Base-by-base conservation (phyloP, 2,329 filamentous ascomycete genomes). In the Fusarium xyrophilum region DNA sequence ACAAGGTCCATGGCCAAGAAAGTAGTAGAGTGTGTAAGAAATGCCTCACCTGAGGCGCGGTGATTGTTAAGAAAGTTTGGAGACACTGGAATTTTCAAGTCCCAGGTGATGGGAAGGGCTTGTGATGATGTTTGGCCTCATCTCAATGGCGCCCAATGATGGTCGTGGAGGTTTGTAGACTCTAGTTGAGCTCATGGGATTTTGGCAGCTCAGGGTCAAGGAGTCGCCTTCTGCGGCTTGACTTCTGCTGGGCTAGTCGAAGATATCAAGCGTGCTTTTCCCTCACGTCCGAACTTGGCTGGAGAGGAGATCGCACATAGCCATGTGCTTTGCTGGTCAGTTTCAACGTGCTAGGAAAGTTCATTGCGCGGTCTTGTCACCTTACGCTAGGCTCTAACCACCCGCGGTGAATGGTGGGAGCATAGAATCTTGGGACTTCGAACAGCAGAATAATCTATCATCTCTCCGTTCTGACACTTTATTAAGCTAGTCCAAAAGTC, bases 1-100 rank as follows among this genome's bases (percentile, higher is more conserved):
- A 67, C 62, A 69, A 55, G 46, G 54, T 69, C 67, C 38, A 36
- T 61, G 15, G 53, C 55, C 66, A 67, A 69, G 56, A 48, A 56
- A 53, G 38, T 39, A 63, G 54, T 33, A 38, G 51, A 39, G 38
- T 40, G 66, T 56, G 53, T 51, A 56, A 44, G 46, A 67, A 67
- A 68, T 65, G 47, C 60, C 58, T 69, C 67, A 69, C 38, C 32
- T 35, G 19, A 46, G 28, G 39, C 33, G 19, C 23, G 40, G 50
- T 55, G 23, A 30, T 35, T 27, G 44, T 56, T 30, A 38, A 58
- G 47, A 30, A 47, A 25, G 19, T 19, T 28, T 36, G 11, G 38
- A 27, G 33, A 36, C 17, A 42, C 15, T 52, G 47, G 42, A 43
- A 50, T 35, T 43, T 32, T 40, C 33, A 32, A 32, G 25, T 47